Evolutionary conservation across 192 early-diverging fungal genomes (phyloP), one percentile per base, ranked within the genome.

Genomic region (Piromyces sp.): DNA sequence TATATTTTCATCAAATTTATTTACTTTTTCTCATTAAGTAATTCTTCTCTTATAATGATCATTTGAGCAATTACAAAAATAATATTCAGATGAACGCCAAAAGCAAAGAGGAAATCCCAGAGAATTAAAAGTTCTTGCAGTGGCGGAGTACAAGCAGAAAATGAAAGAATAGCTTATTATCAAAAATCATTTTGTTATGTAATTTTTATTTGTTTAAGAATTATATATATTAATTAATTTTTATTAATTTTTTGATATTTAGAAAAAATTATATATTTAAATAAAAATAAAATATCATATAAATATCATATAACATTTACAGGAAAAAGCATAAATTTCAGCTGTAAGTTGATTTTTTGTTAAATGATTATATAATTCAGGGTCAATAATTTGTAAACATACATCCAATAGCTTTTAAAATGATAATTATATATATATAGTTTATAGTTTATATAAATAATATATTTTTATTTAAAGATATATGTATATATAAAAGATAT

Each of bases 71-170:
- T 92, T 58, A 97, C 92, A 86, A 93, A 95, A 16, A 98, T 85
- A 33, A 98, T 92, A 83, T 97, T 97, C 79, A 98, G 86, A 87
- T 98, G 97, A 79, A 96, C 89, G 30, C 97, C 97, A 83, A 90
- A 96, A 0, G 95, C 93, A 80, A 98, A 87, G 81, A 95, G 86
- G 82, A 96, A 94, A 84, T 98, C 97, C 97, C 97, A 98, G 38
- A 98, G 88, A 30, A 90, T 84, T 58, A 98, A 88, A 2, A 95
- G 89, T 89, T 96, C 89, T 30, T 90, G 87, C 79, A 97, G 86
- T 79, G 97, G 97, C 1, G 93, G 95, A 0, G 93, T 93, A 83
- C 94, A 95, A 28, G 96, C 96, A 80, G 89, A 93, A 82, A 98
- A 91, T 4, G 97, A 97, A 89, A 97, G 90, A 16, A 97, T 91